phyloP scores from a whole-genome alignment of 192 early-diverging fungal genomes.

The Podochytrium sp. region DNA sequence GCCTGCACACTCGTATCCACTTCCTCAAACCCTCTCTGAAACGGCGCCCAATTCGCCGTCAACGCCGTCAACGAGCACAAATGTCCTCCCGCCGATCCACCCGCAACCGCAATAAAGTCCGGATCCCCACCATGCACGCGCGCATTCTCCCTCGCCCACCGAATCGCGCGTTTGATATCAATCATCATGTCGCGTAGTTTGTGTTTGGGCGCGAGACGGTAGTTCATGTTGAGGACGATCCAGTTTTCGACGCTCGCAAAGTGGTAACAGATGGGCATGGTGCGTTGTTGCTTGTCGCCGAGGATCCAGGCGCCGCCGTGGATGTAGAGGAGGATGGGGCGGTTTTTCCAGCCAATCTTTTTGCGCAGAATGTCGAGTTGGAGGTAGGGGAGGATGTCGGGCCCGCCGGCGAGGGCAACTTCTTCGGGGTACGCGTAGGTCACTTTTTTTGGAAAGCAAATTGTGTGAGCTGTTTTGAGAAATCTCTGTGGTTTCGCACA shows the following conservation, averaged over 20 bases:
- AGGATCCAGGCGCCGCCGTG: conserved; percentile 68
- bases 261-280: conserved; percentile 38
- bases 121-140: conserved; percentile 68
- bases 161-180: conserved; percentile 70
- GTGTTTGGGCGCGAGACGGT: conserved; percentile 48
- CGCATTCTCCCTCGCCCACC: conserved; percentile 68
- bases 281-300: conserved; percentile 55
- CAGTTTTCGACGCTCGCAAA: conserved; percentile 54
- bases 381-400: conserved; percentile 23
- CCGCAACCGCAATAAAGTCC: conserved; percentile 61
- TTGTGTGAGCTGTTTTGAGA: not conserved
- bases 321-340: conserved; percentile 30
- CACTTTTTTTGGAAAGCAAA: conserved; percentile 31
- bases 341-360: conserved; percentile 23
- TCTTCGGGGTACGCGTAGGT: conserved; percentile 44
- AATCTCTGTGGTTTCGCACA: not conserved
- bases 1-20: conserved; percentile 63
- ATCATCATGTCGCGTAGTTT: conserved; percentile 62
- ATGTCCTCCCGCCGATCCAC: conserved; percentile 62
- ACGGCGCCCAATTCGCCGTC: conserved; percentile 48
- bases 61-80: conserved; percentile 58
- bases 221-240: conserved; percentile 64
- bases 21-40: conserved; percentile 30
- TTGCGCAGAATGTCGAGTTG: conserved; percentile 33
- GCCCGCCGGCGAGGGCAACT: conserved; percentile 26